Evolutionary conservation across 441 rosid species (phyloP), one percentile per base, ranked within the genome.

Genomic region (Erysimum cheiri): DNA sequence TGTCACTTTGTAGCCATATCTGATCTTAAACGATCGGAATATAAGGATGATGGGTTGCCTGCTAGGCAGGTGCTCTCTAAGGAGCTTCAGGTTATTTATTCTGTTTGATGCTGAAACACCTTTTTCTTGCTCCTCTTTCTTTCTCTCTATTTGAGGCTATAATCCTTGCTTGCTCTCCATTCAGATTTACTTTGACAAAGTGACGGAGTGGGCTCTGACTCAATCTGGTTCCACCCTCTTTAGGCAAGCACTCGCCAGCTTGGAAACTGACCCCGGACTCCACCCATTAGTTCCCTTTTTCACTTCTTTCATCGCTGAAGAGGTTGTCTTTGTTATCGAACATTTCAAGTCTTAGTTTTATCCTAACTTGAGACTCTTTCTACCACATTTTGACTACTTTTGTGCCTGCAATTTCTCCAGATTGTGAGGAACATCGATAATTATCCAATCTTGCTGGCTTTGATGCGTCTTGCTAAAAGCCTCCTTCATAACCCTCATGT

Each of bases 151-250:
- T 10, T 54, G 12, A 36, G 26, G 22, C 67, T 17, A 14, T 60
- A 44, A 5, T 32, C 36, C 29, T 66, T 52, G 50, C 8, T n/a
- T 40, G 12, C 54, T 43, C 58, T 48, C 59, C 3, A 14, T 80
- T 81, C 84, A 87, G 92, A 72, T 74, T 40, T 87, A 85, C 68
- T 85, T 82, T 71, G 89, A 87, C 46, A 87, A 83, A 78, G 77
- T 87, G 48, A 76, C 69, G 6, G 85, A 82, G 80, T 78, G 86
- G 64, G 75, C 84, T 44, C 48, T 87, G 78, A 82, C 78, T 69
- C 78, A 77, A 70, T 55, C 82, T 3, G 72, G 56, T 31, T 81
- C 92, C 37, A 43, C 46, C 54, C 71, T 85, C 71, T 87, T 85
- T 68, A 85, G 74, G 73, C 80, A 80, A 85, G 87, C 87, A 35